phyloP scores from a whole-genome alignment of 805 yeast species.

The Kurtzmaniella fragi region DNA sequence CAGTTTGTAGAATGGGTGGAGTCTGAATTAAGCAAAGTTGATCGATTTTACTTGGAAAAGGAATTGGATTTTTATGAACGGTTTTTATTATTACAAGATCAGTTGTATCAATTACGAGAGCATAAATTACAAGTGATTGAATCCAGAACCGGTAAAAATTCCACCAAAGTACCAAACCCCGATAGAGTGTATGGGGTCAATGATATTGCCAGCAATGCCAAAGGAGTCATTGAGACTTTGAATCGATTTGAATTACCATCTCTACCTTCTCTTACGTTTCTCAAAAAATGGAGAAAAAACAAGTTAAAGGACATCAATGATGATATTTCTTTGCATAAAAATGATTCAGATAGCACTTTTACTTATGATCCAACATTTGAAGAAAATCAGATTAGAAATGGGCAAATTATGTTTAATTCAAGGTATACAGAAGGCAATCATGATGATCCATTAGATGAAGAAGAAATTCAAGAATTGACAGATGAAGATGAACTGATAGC shows the following conservation, averaged over 20 bases:
- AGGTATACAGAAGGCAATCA: slow-evolving; percentile 4
- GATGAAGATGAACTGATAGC: not conserved
- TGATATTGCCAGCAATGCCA: slow-evolving; percentile 26
- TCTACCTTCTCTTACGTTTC: slow-evolving; percentile 32
- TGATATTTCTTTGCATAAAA: slow-evolving; percentile 7
- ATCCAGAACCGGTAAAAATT: slow-evolving; percentile 6
- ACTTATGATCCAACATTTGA: slow-evolving; percentile 26
- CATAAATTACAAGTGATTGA: slow-evolving; percentile 29
- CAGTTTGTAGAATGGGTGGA: slow-evolving; percentile 69
- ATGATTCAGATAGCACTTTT: slow-evolving; percentile 1
- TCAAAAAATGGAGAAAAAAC: slow-evolving; percentile 12
- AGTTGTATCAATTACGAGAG: slow-evolving; percentile 57
- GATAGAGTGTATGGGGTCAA: slow-evolving; percentile 17
- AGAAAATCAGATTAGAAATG: slow-evolving; percentile 37
- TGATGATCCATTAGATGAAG: slow-evolving; percentile 4
- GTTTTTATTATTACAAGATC: slow-evolving; percentile 60
- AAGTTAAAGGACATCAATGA: slow-evolving; percentile 5
- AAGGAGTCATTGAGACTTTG: slow-evolving; percentile 16
- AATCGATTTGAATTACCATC: slow-evolving; percentile 36
- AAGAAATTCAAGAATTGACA: not conserved
- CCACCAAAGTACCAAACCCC: slow-evolving; percentile 4
- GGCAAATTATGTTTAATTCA: slow-evolving; percentile 8
- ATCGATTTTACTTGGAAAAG: slow-evolving; percentile 52
- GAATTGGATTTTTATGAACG: slow-evolving; percentile 60
- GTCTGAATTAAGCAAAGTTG: slow-evolving; percentile 53